Evolutionary conservation across 139 green algal species (phyloP).

Genomic region (Closterium sp.): DNA sequence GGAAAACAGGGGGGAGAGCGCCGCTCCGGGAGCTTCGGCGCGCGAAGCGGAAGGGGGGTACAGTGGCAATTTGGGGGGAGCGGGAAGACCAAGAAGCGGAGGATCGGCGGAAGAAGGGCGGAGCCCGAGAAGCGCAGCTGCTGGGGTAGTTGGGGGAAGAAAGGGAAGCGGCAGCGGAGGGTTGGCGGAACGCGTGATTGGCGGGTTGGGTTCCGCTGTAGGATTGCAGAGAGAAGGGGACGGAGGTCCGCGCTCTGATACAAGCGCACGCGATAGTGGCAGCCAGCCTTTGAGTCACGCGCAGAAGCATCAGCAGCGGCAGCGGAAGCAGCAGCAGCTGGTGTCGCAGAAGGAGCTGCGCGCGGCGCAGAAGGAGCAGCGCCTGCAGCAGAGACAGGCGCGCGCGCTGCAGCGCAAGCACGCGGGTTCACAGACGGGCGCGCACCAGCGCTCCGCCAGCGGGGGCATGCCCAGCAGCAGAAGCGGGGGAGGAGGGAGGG

Average conservation of each 20-base stretch:
- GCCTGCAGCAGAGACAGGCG: not conserved
- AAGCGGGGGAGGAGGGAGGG: not conserved
- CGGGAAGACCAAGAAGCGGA: not conserved
- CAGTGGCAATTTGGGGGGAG: not conserved
- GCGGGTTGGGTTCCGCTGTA: not conserved
- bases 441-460: not conserved
- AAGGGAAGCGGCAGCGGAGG: not conserved
- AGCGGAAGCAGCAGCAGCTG: too few relatives aligned
- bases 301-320: not conserved
- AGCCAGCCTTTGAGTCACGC: not conserved
- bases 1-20: not conserved
- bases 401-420: not conserved
- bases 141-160: too few relatives aligned
- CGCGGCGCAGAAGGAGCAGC: not conserved
- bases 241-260: not conserved
- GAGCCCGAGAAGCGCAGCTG: not conserved
- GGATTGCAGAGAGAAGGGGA: not conserved
- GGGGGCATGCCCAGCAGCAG: not conserved
- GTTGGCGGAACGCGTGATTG: too few relatives aligned
- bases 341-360: not conserved
- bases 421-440: not conserved
- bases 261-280: not conserved
- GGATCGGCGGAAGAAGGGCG: not conserved
- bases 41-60: too few relatives aligned
- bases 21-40: not conserved